Evolutionary conservation across 1,139 yeast genomes (phyloP).

Genomic region (Magnusiomyces clavatus): DNA sequence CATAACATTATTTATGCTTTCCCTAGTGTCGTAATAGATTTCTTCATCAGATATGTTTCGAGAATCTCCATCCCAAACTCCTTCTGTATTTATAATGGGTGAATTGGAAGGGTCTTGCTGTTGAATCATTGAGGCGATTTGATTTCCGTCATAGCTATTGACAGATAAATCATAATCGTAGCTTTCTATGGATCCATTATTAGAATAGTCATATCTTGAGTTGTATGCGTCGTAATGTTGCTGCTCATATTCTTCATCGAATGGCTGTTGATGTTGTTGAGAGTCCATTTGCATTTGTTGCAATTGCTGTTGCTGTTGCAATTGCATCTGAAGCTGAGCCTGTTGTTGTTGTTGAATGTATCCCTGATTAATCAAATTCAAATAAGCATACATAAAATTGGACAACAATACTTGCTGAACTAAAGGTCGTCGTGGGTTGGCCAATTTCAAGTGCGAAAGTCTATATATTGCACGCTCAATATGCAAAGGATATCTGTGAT

Average conservation of each 20-base stretch:
- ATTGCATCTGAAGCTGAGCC: conserved; percentile 12
- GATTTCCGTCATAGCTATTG: background rate
- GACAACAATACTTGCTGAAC: conserved; percentile 87
- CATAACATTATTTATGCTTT: background rate
- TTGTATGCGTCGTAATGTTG: too few relatives aligned
- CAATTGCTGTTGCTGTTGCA: conserved; percentile 22
- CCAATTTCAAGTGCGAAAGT: conserved; percentile 82
- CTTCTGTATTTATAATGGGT: background rate
- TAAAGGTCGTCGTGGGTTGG: conserved; percentile 85
- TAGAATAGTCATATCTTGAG: background rate
- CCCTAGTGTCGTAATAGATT: background rate
- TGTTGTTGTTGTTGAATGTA: conserved; percentile 32
- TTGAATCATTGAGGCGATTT: background rate
- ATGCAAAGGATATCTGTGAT: conserved; percentile 75
- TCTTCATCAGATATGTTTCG: background rate
- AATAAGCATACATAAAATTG: conserved; percentile 94
- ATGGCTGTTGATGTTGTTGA: conserved; percentile 9
- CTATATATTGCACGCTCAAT: conserved; percentile 94
- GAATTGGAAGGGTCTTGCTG: background rate
- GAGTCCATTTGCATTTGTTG: conserved; percentile 14
- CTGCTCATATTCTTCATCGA: background rate
- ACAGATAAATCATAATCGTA: background rate
- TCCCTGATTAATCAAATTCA: conserved; percentile 82
- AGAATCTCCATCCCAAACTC: background rate
- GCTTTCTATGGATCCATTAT: background rate